Evolutionary conservation across 768 basidiomycete species (phyloP).

Genomic region (Kockovaella imperatae): DNA sequence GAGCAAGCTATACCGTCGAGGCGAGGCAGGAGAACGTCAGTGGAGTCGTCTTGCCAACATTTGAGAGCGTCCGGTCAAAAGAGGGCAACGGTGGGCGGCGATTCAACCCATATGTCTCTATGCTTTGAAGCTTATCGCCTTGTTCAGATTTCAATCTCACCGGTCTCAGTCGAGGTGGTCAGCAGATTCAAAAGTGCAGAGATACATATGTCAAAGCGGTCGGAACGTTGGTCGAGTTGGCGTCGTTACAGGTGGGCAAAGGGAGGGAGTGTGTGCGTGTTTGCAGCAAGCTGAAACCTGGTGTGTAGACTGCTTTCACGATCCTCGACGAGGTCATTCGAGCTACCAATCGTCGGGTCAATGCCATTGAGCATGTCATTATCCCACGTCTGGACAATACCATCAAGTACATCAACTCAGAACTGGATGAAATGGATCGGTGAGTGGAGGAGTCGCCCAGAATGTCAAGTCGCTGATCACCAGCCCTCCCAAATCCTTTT

Average conservation of each 20-base stretch:
- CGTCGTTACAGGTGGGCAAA: conserved; percentile 57
- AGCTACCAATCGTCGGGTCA: conserved; percentile 97
- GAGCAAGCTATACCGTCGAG: conserved; percentile 84
- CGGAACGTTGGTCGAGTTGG: conserved; percentile 92
- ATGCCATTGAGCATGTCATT: conserved; percentile 94
- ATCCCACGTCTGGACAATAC: conserved; percentile 95
- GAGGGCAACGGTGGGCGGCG: conserved; percentile 62
- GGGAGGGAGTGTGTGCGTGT: neutral
- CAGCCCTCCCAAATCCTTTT: too few species aligned
- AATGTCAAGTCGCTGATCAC: too few species aligned
- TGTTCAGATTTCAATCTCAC: conserved; percentile 85
- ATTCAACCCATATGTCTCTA: neutral
- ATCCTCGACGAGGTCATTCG: conserved; percentile 98
- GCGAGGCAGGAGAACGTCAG: conserved; percentile 97
- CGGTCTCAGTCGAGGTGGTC: conserved; percentile 91
- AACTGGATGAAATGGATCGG: conserved; percentile 97
- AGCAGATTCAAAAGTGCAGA: conserved; percentile 87
- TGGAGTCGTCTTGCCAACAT: conserved; percentile 89
- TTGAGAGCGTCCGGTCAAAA: conserved; percentile 70
- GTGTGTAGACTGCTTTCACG: conserved; percentile 84
- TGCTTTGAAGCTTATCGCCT: neutral
- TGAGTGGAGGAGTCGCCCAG: conserved; percentile 56
- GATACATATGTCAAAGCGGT: conserved; percentile 97
- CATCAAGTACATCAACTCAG: conserved; percentile 94
- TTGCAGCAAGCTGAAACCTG: neutral